Conservation (phyloP, 805 yeast genomes). For the Lipomyces yamadae region DNA sequence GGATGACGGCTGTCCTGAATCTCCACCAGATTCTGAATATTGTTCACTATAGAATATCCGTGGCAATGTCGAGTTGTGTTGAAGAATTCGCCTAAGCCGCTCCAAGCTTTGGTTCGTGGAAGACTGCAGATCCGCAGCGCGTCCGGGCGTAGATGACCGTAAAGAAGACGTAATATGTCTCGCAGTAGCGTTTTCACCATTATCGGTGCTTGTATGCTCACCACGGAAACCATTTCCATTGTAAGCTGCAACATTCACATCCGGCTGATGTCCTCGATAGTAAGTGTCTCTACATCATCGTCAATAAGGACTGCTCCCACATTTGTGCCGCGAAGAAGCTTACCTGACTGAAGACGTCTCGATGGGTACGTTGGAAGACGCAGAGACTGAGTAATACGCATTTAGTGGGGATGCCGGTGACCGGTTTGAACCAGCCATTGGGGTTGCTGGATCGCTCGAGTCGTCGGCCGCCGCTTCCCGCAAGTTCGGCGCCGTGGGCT, state of each 20-base stretch:
- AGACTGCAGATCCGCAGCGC: not conserved
- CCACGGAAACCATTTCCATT: not conserved
- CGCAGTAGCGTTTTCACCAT: not conserved
- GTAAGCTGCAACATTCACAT: not conserved
- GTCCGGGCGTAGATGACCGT: not conserved
- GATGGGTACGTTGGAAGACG: conserved; percentile 1
- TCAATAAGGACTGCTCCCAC: not conserved
- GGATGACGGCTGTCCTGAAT: not conserved
- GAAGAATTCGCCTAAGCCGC: conserved; percentile 14
- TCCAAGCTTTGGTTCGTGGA: conserved; percentile 14
- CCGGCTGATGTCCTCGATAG: not conserved
- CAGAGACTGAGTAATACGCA: conserved; percentile 10
- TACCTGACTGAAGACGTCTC: conserved; percentile 12
- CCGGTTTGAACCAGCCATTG: not conserved
- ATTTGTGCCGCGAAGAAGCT: not conserved
- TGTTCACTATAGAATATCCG: conserved; percentile 14
- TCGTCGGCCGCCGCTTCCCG: not conserved
- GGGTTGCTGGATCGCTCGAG: not conserved
- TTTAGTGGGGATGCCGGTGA: not conserved
- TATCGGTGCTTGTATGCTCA: not conserved
- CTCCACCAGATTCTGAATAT: conserved; percentile 5
- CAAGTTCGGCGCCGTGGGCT: conserved; percentile 2
- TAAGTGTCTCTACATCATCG: conserved; percentile 2
- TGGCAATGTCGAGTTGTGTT: conserved; percentile 14
- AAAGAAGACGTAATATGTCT: not conserved